Evolutionary conservation across 306 rosid genomes (phyloP).

Genomic region (Quercus variabilis): DNA sequence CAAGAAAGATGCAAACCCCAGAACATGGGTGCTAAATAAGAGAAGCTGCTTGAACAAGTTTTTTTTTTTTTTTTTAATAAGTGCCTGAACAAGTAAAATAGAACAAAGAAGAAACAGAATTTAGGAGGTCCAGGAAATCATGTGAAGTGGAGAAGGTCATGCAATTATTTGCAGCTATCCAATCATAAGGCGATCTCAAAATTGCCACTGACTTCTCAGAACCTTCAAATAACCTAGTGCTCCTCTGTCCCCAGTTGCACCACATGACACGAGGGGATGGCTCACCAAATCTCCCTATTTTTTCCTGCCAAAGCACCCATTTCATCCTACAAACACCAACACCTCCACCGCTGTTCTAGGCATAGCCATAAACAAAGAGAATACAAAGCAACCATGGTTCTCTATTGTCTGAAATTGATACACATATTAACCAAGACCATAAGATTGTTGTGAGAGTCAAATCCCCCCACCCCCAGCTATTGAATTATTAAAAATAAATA

Average conservation of each 20-base stretch:
- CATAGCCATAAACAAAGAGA: too few species aligned
- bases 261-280: not conserved
- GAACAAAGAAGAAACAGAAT: not conserved
- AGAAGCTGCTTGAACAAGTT: not conserved
- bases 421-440: too few species aligned
- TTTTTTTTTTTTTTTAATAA: too few species aligned
- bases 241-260: not conserved
- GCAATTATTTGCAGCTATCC: not conserved
- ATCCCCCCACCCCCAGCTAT: too few species aligned
- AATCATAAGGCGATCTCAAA: not conserved
- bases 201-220: not conserved
- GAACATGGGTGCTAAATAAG: not conserved
- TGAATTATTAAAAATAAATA: too few species aligned
- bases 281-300: not conserved
- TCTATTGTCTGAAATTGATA: too few species aligned
- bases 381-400: too few species aligned
- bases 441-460: too few species aligned
- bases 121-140: not conserved
- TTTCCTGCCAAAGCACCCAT: not conserved
- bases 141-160: not conserved
- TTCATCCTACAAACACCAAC: not conserved
- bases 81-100: not conserved
- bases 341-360: too few species aligned
- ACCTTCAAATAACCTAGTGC: too few species aligned
- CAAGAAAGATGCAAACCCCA: not conserved